A percentile compares a stretch with the other conserved stretches of the same genome.
These are phyloP conservation scores for Cavenderia fasciculata DNA, from an alignment of 78 protist species.

Conservation along the genomic window DNA sequence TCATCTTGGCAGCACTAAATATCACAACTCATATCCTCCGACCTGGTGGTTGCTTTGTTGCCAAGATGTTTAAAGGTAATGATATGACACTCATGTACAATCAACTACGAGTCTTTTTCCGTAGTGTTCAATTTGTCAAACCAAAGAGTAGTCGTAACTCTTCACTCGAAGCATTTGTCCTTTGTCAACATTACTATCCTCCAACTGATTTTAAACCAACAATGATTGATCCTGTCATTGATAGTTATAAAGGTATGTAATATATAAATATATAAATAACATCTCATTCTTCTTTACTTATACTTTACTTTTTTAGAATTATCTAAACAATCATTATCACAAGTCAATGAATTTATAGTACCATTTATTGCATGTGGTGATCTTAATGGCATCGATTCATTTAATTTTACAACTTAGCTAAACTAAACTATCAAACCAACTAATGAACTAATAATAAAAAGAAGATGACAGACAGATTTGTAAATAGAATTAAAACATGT, in stretches of 20 bases:
- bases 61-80: slow-evolving; percentile 97
- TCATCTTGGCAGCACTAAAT: slow-evolving; percentile 96
- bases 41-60: slow-evolving; percentile 97
- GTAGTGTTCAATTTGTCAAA: slow-evolving; percentile 89
- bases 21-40: slow-evolving; percentile 94
- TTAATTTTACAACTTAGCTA: too few species aligned
- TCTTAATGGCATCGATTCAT: slow-evolving; percentile 44
- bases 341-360: slow-evolving; percentile 2
- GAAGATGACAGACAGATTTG: too few species aligned
- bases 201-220: slow-evolving; percentile 85
- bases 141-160: slow-evolving; percentile 93
- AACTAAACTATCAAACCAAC: too few species aligned
- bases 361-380: slow-evolving; percentile 75
- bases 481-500: too few species aligned
- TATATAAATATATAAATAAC: neutral
- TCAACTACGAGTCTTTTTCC: slow-evolving; percentile 92
- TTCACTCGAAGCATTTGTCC: slow-evolving; percentile 54
- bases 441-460: too few species aligned
- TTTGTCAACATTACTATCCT: slow-evolving; percentile 89
- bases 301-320: neutral
- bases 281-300: neutral
- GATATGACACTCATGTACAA: slow-evolving; percentile 88
- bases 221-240: slow-evolving; percentile 69
- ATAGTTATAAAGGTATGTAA: neutral
- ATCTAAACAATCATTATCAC: too few species aligned